Evolutionary conservation across 2,329 filamentous ascomycete genomes (phyloP), one percentile per base, ranked within the genome.

Genomic region (Aureobasidium vineae): DNA sequence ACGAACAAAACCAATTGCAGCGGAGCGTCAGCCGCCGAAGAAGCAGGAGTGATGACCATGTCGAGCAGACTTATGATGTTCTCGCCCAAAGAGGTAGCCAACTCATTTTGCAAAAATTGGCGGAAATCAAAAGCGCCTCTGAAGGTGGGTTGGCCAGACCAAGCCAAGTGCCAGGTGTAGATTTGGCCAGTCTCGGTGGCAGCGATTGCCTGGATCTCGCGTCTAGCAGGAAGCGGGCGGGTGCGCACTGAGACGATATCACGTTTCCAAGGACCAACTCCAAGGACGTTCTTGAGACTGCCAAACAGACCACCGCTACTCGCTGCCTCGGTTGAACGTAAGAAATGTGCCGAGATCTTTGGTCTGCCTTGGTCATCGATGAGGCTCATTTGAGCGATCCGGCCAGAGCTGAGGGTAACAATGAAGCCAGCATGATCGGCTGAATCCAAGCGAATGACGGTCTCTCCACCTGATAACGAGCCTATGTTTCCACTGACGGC

Each of bases 361-460:
- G 94, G 91, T 73, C 92, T 89, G 28, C 95, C 95, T 76, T 97
- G 92, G 50, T 88, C 82, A 77, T 99, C 94, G 72, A 92, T 86
- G 19, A 98, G 83, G 61, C 87, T 92, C 76, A 99, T 81, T 75
- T 97, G 95, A 6, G 91, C 92, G 47, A 97, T 82, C 68, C 95
- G 87, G 16, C 95, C 95, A 67, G 87, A 92, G 76, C 90, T 97
- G 70, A 97, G 90, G 13, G 88, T 86, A 43, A 97, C 81, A 60
- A 98, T 83, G 73, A 97, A 95, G 11, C 95, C 95, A 5, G 92
- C 88, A 60, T 88, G 91, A 74, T 97, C 94, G 31, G 91, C 91
- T 72, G 91, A 91, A 52, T 92, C 85, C 52, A 99, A 84, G 66
- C 92, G 87, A 6, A 86, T 86, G 11, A 93, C 88, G 59, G 84